Base-by-base conservation (phyloP, 176 grass and related monocot genomes). In the Zizania latifolia region DNA sequence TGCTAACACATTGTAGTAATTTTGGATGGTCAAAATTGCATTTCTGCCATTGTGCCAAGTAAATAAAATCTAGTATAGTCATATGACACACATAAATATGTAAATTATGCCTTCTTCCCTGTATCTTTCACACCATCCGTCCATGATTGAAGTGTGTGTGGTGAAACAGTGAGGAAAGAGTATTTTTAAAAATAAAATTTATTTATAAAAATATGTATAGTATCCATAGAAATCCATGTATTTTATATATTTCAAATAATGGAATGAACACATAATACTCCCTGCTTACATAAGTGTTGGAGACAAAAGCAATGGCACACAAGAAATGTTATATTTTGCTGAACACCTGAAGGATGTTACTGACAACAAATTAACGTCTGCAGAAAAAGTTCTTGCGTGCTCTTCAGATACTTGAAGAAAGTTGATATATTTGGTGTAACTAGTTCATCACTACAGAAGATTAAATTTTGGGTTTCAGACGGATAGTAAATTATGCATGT, bases 301-400 rank as follows among this genome's bases (percentile, higher is more conserved):
- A 51, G 72, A 66, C 29, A 68, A 38, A 51, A 39, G 8, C 0
- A 5, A 28, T 22, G 12, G 4, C 9, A 23, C 6, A 16, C 2
- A 23, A 53, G 46, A 71, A 7, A 34, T 14, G 21, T 21, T 11
- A 3, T 4, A 16, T 4, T 38, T 13, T 12, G 21, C n/a, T 23
- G 5, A 21, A 35, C 19, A 54, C 10, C 45, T 22, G 6, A 53
- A 57, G 7, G 33, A 74, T 34, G 62, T 30, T 6, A 46, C 31
- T 23, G 62, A 29, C 19, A 82, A 45, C 55, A 50, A 10, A 28
- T 24, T 29, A 46, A 30, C 78, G 30, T 51, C 50, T 87, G 1
- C 38, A 87, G 17, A 65, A 5, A 7, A 87, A 78, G 62, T 83
- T 87, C 59, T 11, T 61, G 6, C 14, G 53, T 31, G 79, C 80